A percentile compares a stretch with the other conserved stretches of the same genome.
phyloP scores from a whole-genome alignment of 1,284 basidiomycete genomes.

The Ceratobasidium sp. region DNA sequence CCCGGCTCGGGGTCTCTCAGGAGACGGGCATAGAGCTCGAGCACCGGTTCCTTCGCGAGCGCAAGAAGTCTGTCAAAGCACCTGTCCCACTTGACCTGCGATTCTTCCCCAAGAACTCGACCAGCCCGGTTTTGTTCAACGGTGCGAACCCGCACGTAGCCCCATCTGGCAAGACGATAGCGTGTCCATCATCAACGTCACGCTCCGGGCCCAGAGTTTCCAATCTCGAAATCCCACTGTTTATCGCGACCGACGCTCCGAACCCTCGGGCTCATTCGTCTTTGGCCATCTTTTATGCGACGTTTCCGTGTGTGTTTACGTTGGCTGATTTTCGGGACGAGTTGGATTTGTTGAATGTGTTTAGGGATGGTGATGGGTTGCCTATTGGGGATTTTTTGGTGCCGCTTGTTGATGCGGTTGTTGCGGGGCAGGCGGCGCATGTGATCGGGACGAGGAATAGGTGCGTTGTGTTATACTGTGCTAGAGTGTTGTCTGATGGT shows the following conservation, averaged over 20 bases:
- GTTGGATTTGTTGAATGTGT: constrained; percentile 58
- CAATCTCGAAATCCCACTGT: constrained; percentile 72
- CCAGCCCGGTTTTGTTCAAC: constrained; percentile 48
- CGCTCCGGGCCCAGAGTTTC: constrained; percentile 48
- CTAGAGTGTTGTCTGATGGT: background rate
- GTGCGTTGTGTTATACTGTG: background rate
- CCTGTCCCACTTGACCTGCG: constrained; percentile 50
- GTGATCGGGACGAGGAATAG: constrained; percentile 31
- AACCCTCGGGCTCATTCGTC: constrained; percentile 59
- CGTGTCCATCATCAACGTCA: constrained; percentile 38
- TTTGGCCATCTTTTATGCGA: constrained; percentile 65
- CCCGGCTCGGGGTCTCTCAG: constrained; percentile 56
- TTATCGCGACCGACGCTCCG: constrained; percentile 75
- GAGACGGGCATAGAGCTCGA: constrained; percentile 60
- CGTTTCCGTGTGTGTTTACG: constrained; percentile 80
- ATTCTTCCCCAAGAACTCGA: constrained; percentile 49
- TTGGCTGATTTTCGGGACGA: constrained; percentile 68
- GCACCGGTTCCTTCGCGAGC: constrained; percentile 58
- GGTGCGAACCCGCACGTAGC: constrained; percentile 49
- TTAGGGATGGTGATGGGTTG: constrained; percentile 70
- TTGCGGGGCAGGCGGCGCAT: constrained; percentile 57
- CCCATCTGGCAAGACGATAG: constrained; percentile 12
- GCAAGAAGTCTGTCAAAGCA: constrained; percentile 50
- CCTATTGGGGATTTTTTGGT: constrained; percentile 65
- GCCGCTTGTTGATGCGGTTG: constrained; percentile 78